These are phyloP conservation scores for Xylariomycetidae sp. DNA, from an alignment of 2,329 filamentous ascomycete genomes.

Conservation along the genomic window DNA sequence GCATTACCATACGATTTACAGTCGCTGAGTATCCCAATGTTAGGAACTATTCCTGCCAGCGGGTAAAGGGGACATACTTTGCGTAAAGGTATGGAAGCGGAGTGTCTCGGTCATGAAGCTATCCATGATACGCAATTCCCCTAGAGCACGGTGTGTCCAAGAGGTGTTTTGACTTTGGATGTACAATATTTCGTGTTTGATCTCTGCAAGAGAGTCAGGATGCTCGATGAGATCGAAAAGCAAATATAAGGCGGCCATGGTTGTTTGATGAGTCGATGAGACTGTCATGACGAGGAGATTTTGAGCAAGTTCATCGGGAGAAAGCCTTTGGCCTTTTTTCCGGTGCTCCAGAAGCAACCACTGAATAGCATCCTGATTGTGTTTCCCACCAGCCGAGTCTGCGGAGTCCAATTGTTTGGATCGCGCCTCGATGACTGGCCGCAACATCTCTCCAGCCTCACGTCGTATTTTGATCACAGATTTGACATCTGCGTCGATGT, in stretches of 20 bases:
- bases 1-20: not conserved
- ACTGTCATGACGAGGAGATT: constrained; percentile 3
- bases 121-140: constrained; percentile 2
- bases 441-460: too few relatives aligned
- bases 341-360: not conserved
- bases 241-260: constrained; percentile 1
- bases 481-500: too few relatives aligned
- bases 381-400: too few relatives aligned
- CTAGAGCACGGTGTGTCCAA: constrained; percentile 7
- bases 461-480: too few relatives aligned
- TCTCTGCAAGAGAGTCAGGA: constrained; percentile 6
- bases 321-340: constrained; percentile 1
- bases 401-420: too few relatives aligned
- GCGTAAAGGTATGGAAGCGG: not conserved
- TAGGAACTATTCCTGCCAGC: constrained; percentile 2
- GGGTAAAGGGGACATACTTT: not conserved
- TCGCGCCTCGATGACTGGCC: too few relatives aligned
- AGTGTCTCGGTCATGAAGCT: constrained; percentile 1
- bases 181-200: constrained; percentile 7
- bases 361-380: not conserved
- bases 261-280: not conserved
- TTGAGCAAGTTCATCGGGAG: constrained; percentile 2
- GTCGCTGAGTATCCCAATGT: not conserved
- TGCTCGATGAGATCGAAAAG: constrained; percentile 10
- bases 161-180: not conserved